Evolutionary conservation across 306 rosid species (phyloP).

Genomic region (Begonia peltatifolia): DNA sequence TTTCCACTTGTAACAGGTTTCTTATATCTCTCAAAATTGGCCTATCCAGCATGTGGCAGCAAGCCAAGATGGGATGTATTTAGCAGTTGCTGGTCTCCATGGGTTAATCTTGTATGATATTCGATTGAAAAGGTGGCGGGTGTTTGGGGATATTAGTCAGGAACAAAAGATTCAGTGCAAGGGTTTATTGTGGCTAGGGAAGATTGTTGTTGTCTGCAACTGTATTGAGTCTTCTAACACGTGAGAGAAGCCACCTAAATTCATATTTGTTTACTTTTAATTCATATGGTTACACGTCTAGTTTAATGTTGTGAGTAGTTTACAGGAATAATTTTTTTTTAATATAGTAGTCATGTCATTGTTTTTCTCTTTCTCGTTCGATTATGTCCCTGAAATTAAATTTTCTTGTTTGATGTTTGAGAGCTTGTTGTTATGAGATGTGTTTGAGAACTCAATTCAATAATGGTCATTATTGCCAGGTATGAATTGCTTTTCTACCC

Average conservation of each 20-base stretch:
- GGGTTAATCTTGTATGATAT: constrained; percentile 87
- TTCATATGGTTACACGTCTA: too few relatives aligned
- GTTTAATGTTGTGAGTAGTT: too few relatives aligned
- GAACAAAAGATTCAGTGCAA: constrained; percentile 89
- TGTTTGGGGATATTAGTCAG: constrained; percentile 87
- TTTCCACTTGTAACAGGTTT: constrained; percentile 45
- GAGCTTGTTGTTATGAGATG: neutral
- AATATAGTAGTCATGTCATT: too few relatives aligned
- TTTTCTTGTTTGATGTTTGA: constrained; percentile 12
- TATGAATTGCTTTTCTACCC: constrained; percentile 94
- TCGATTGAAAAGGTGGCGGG: constrained; percentile 79
- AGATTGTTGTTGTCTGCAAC: constrained; percentile 96
- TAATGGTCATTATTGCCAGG: constrained; percentile 24
- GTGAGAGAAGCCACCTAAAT: constrained; percentile 28
- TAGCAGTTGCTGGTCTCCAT: constrained; percentile 85
- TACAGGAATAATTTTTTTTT: too few relatives aligned
- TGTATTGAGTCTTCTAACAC: constrained; percentile 65
- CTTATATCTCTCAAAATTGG: constrained; percentile 96
- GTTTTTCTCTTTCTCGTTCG: too few relatives aligned
- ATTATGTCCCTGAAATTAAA: too few relatives aligned
- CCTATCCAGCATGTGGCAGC: constrained; percentile 95
- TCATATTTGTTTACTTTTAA: neutral
- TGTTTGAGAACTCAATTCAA: too few relatives aligned
- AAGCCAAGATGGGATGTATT: constrained; percentile 89
- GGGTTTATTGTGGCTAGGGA: constrained; percentile 97